Base-by-base conservation (phyloP, 2,329 filamentous ascomycete species). In the Neofusicoccum sp. region DNA sequence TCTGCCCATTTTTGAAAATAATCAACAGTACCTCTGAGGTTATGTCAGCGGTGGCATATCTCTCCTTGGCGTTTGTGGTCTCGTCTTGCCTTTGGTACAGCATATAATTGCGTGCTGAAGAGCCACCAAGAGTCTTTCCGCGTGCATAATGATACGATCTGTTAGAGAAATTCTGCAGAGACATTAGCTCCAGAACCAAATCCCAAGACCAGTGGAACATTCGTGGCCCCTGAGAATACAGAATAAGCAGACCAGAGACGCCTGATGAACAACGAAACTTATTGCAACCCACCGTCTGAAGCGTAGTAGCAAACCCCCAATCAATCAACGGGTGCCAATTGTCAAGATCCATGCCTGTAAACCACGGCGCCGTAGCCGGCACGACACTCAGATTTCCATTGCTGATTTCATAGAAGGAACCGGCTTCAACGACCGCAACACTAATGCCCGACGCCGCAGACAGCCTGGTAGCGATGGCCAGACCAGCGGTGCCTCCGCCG, bases 361-460 rank as follows among this genome's bases (percentile, higher is more conserved):
- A 64, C 63, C 63, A 51, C 16, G 47, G 31, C 14, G 6, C 47
- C 36, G 69, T 69, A 1, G 53, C 70, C 2, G 72, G 72, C 3
- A 65, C 56, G 12, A 47, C 30, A 20, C 30, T 48, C 44, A 64
- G 64, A 44, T 72, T 72, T 9, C 69, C 68, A 61, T 69, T 71
- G 54, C 65, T 64, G 16, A 66, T 40, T 47, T 72, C 68, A 34
- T 70, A 70, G 6, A 68, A 60, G 1, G 63, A 62, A 4, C 70
- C 69, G 20, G 69, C 68, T 34, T 70, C 70, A 33, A 73, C 60
- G 8, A 73, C 64, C 3, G 68, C 70, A 6, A 72, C 70, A 4
- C 67, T 66, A 6, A 63, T n/a, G 24, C 38, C 20, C 4, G 11
- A 28, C 33, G 69, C 59, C 58, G 70, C 67, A 9, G 64, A 65